phyloP scores from a whole-genome alignment of 2,329 filamentous ascomycete genomes.

The Fusarium praegraminearum region DNA sequence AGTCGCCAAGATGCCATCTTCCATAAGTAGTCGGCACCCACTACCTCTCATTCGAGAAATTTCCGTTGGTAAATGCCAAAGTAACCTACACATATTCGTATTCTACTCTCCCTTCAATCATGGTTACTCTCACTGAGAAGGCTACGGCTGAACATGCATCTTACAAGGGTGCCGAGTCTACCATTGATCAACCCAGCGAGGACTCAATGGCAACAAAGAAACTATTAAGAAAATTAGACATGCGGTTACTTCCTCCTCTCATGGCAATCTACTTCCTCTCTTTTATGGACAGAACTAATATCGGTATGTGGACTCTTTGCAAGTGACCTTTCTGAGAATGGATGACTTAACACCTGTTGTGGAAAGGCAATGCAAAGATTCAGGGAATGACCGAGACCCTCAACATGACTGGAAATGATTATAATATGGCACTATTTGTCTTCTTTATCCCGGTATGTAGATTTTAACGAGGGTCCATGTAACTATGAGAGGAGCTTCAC shows the following conservation, averaged over 20 bases:
- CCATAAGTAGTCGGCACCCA: neutral
- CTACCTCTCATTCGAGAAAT: neutral
- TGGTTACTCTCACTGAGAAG: conserved; percentile 6
- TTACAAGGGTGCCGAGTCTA: neutral
- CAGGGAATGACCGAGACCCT: conserved; percentile 46
- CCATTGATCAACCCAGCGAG: neutral
- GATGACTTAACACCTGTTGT: neutral
- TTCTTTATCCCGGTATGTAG: conserved; percentile 12
- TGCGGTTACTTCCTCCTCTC: conserved; percentile 66
- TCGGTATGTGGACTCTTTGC: conserved; percentile 7
- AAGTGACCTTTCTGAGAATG: rapidly evolving
- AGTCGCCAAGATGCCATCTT: neutral
- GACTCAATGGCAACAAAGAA: neutral
- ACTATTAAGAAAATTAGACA: conserved; percentile 73
- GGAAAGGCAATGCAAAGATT: conserved; percentile 40
- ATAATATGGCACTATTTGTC: conserved; percentile 61
- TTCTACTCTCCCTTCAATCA: neutral
- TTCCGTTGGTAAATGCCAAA: too few species aligned
- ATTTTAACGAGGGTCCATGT: rapidly evolving
- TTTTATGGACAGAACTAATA: conserved; percentile 47
- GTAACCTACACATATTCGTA: too few species aligned
- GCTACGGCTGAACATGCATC: neutral
- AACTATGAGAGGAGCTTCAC: rapidly evolving
- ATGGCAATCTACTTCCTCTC: conserved; percentile 45
- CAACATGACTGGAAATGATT: conserved; percentile 58